Evolutionary conservation across 2,329 filamentous ascomycete genomes (phyloP).

Genomic region (Blastomyces percursus): DNA sequence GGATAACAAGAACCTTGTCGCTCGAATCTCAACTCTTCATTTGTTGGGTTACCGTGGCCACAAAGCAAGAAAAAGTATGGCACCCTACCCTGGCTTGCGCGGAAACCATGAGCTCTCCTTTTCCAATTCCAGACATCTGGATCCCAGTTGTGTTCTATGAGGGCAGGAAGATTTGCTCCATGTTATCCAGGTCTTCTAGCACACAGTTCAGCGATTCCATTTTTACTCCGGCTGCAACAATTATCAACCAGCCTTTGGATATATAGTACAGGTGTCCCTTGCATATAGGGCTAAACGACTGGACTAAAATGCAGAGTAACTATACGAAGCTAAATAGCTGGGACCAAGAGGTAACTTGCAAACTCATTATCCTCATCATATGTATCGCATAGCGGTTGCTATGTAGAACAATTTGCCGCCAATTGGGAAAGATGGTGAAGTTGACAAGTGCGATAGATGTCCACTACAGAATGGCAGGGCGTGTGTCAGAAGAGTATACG

Average conservation of each 20-base stretch:
- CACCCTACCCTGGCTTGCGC: background rate
- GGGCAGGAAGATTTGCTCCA: background rate
- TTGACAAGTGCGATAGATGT: background rate
- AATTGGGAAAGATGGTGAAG: background rate
- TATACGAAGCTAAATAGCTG: background rate
- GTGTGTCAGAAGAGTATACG: background rate
- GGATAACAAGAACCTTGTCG: no score
- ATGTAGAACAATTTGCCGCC: background rate
- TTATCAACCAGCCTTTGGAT: background rate
- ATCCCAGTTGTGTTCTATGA: background rate
- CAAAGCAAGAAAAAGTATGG: background rate
- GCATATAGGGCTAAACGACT: background rate
- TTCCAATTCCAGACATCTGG: background rate
- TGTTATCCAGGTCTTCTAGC: background rate
- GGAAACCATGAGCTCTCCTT: background rate
- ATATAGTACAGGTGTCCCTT: background rate
- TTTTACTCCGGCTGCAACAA: background rate
- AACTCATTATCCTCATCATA: background rate
- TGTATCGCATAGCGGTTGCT: background rate
- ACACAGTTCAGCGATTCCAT: background rate
- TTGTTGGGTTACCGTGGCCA: no score
- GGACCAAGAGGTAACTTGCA: background rate
- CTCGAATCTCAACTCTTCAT: no score
- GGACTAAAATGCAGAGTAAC: background rate
- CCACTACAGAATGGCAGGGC: background rate